Evolutionary conservation across 164 flowering plant genomes (phyloP), one percentile per base, ranked within the genome.

Genomic region (Aristolochia fimbriata): DNA sequence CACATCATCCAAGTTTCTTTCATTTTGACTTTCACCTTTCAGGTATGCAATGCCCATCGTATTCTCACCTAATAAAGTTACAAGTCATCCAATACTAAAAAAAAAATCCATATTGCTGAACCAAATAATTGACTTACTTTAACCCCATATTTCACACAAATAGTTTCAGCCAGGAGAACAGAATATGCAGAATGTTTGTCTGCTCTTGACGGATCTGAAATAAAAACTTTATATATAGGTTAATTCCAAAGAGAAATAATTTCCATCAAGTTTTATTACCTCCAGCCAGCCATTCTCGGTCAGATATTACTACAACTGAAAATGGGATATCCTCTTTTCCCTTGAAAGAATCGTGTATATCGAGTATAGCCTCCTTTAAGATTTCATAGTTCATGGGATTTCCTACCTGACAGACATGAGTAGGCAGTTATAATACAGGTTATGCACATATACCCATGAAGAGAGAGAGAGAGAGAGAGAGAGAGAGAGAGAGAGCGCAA

Each of bases 141-240:
- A 55, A 90, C 84, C 33, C 90, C 84, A 73, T 81, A 80, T 63
- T 83, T 79, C 63, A 70, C 73, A 70, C 97, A 89, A 58, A 90
- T 83, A 65, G 57, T 84, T 76, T 93, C 99, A 66, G 99, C 92
- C 63, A 93, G 88, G 46, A 88, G 84, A 68, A 93, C 94, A 72
- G 94, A 72, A 64, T 86, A 93, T 41, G 84, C 93, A 20, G 94
- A 77, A 57, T 87, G 91, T 68, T 88, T 93, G 80, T 93, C 99
- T 30, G 85, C 94, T 77, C 77, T 84, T 51, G 91, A 71, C 33
- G 94, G 79, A 81, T 93, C 99, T 93, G 84, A 71, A 22, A 52
- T 13, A 10, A 23, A 22, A 12, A 23, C 56, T 52, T 52, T n/a
- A 52, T 15, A 30, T 25, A 19, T 17, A 49, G 52, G 19, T 17